Percentiles rank a stretch among this genome's conserved stretches.
Evolutionary conservation across 192 early-diverging fungal genomes (phyloP).

Genomic region (Thamnidium elegans): DNA sequence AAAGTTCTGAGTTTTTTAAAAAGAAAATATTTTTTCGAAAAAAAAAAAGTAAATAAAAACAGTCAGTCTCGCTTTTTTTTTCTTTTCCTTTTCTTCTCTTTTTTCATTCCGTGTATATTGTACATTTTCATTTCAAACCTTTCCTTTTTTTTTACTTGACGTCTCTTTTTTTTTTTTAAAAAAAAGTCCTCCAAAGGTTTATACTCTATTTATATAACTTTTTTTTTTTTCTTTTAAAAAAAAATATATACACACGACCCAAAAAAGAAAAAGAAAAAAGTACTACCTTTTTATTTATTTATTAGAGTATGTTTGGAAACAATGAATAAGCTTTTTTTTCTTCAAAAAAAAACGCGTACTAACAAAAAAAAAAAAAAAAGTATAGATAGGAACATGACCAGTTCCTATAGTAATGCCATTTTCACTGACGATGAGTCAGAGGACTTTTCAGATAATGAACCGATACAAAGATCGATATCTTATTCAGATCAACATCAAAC

Average conservation of each 20-base stretch:
- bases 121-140: neutral
- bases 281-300: neutral
- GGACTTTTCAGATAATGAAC: neutral
- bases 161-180: no score
- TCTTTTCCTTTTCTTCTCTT: constrained; percentile 5
- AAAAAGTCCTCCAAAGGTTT: no score
- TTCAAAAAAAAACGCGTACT: neutral
- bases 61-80: neutral
- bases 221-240: neutral
- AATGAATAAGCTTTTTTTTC: no score
- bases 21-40: neutral
- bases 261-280: constrained; percentile 3
- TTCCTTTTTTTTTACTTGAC: no score
- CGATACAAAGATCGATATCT: neutral
- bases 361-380: neutral
- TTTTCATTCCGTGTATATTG: neutral
- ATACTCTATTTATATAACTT: neutral
- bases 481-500: neutral
- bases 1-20: constrained; percentile 21
- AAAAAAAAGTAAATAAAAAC: constrained; percentile 4
- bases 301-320: no score
- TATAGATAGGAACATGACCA: neutral
- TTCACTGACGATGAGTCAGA: neutral
- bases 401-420: neutral
- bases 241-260: neutral